Evolutionary conservation across 495 filamentous ascomycete species (phyloP).

Genomic region (Penicillium riverlandense): DNA sequence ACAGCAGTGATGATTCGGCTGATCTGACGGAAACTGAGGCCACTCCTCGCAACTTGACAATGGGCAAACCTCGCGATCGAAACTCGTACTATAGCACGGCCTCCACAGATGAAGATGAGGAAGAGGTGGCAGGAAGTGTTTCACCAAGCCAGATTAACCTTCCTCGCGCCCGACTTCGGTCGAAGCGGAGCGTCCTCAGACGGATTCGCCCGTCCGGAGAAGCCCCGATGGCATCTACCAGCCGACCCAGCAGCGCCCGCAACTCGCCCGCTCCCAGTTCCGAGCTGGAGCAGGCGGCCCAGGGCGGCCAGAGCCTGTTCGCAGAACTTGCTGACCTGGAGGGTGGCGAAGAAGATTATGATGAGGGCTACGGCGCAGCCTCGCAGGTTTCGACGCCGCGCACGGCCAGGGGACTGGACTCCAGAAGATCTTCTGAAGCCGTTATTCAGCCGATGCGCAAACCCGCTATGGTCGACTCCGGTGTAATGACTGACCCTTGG

Average conservation of each 20-base stretch:
- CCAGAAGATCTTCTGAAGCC: conserved; percentile 31
- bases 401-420: conserved; percentile 29
- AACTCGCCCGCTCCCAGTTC: conserved; percentile 44
- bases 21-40: conserved; percentile 84
- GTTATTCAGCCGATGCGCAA: conserved; percentile 19
- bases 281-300: conserved; percentile 38
- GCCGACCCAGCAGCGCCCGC: conserved; percentile 41
- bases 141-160: conserved; percentile 57
- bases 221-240: conserved; percentile 45
- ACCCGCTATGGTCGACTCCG: conserved; percentile 65
- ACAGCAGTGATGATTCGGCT: conserved; percentile 55
- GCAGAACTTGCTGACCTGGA: conserved; percentile 79
- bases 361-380: conserved; percentile 38
- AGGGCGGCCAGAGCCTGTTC: conserved; percentile 72
- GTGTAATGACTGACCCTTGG: conserved; percentile 84
- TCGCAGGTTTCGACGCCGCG: conserved; percentile 49
- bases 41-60: conserved; percentile 34
- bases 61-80: conserved; percentile 47
- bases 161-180: conserved; percentile 62
- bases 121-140: conserved; percentile 43
- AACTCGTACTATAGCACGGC: conserved; percentile 80
- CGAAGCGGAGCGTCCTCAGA: conserved; percentile 55
- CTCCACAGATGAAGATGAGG: conserved; percentile 76
- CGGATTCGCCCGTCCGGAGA: conserved; percentile 62
- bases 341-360: conserved; percentile 57